Conservation (phyloP, 2,329 filamentous ascomycete genomes). For the Aspergillus ustus region DNA sequence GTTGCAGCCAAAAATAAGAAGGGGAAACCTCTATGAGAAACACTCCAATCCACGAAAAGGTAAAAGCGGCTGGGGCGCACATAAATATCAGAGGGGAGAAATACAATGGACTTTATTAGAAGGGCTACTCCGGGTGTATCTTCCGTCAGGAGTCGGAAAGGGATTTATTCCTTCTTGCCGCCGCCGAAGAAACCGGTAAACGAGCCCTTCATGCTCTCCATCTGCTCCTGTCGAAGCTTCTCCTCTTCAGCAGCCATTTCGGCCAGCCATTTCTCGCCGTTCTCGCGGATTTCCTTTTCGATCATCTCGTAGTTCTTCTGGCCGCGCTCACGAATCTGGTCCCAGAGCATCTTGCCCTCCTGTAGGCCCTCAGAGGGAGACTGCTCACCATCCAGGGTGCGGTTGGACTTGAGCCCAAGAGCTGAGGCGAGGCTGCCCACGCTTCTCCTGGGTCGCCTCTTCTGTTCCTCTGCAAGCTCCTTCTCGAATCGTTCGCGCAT, state of each 20-base stretch:
- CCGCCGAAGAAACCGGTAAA: conserved; percentile 63
- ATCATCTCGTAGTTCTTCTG: conserved; percentile 87
- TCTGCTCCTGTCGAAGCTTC: conserved; percentile 85
- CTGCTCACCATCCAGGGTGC: conserved; percentile 67
- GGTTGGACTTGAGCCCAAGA: conserved; percentile 76
- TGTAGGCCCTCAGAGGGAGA: conserved; percentile 76
- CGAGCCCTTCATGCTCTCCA: conserved; percentile 87
- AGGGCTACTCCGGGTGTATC: conserved; percentile 1
- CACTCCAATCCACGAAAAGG: conserved; percentile 28
- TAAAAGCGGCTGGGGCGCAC: conserved; percentile 24
- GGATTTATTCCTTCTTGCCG: conserved; percentile 34
- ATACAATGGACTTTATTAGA: conserved; percentile 9
- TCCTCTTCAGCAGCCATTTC: conserved; percentile 89
- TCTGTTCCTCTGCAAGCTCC: conserved; percentile 71
- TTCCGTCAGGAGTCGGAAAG: background rate
- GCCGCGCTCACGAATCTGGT: conserved; percentile 89
- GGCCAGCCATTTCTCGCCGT: conserved; percentile 94
- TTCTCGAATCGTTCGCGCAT: conserved; percentile 84
- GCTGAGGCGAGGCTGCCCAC: conserved; percentile 72
- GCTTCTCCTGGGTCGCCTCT: conserved; percentile 63
- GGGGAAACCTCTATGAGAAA: conserved; percentile 33
- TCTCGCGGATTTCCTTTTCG: conserved; percentile 88
- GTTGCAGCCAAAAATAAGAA: conserved; percentile 16
- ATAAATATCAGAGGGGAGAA: conserved; percentile 22
- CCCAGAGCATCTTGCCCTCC: conserved; percentile 96